Conservation (phyloP, 345 rosid genomes). For the Pugionium cornutum region DNA sequence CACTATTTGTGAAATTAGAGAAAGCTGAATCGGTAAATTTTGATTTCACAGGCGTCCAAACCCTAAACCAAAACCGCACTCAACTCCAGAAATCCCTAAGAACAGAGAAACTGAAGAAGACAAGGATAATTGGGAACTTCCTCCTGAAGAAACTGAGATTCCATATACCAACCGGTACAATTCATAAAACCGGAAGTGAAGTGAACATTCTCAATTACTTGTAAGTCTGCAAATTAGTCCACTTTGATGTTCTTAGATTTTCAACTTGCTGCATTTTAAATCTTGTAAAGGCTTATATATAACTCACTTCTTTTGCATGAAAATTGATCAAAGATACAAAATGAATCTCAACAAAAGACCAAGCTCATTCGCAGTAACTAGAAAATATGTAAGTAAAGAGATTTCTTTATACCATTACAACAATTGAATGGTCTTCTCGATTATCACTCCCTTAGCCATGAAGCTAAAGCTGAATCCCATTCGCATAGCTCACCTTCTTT, state of each 20-base stretch:
- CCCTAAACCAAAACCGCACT: slow-evolving; percentile 23
- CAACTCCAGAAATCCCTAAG: slow-evolving; percentile 18
- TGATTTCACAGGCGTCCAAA: slow-evolving; percentile 28
- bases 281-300: no score
- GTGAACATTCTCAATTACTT: not conserved
- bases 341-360: no score
- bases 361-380: no score
- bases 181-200: not conserved
- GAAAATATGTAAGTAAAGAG: no score
- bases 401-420: not conserved
- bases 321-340: no score
- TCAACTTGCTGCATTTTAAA: no score
- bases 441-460: slow-evolving; percentile 72
- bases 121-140: slow-evolving; percentile 32
- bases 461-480: not conserved
- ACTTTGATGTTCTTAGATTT: no score
- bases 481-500: not conserved
- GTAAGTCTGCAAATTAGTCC: no score
- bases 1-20: not conserved
- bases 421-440: slow-evolving; percentile 2
- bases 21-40: not conserved
- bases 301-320: no score
- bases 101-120: slow-evolving; percentile 25
- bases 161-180: slow-evolving; percentile 28
- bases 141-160: slow-evolving; percentile 31